Conservation (phyloP, 1,284 basidiomycete genomes). For the Caloboletus firmus region DNA sequence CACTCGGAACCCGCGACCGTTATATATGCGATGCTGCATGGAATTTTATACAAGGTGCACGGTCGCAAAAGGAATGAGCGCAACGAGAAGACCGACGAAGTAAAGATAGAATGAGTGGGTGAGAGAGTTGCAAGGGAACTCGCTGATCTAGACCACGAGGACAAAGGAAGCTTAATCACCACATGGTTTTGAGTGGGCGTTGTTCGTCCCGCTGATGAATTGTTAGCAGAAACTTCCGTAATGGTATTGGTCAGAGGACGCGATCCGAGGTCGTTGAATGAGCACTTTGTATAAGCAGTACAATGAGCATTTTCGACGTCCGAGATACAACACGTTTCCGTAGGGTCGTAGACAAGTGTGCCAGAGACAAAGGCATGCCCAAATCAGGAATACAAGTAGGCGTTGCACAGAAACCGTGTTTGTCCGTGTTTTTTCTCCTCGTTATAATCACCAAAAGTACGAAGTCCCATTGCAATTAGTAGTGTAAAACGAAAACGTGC, state of each 20-base stretch:
- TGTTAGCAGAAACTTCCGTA: not conserved
- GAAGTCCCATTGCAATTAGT: not conserved
- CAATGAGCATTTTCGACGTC: not conserved
- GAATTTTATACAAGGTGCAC: not conserved
- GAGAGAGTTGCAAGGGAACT: not conserved
- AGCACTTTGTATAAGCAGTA: not conserved
- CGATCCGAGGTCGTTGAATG: too few species aligned
- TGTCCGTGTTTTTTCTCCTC: slow-evolving; percentile 8
- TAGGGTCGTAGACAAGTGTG: too few species aligned
- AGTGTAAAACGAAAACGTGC: slow-evolving; percentile 5
- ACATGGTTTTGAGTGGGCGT: not conserved
- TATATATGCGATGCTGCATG: slow-evolving; percentile 3
- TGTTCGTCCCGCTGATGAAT: not conserved
- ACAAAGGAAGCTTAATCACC: not conserved
- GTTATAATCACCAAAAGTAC: slow-evolving; percentile 14
- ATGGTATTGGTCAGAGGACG: not conserved
- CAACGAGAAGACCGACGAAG: not conserved
- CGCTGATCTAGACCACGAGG: not conserved
- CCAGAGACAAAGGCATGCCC: slow-evolving; percentile 16
- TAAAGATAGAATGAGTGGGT: not conserved
- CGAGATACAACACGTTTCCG: not conserved
- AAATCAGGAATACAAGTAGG: slow-evolving; percentile 34
- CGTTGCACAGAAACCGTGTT: slow-evolving; percentile 10
- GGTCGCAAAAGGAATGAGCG: slow-evolving; percentile 1
- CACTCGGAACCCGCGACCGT: not conserved